Conservation (phyloP, 2,329 filamentous ascomycete genomes). For the Verticillium alfalfae region DNA sequence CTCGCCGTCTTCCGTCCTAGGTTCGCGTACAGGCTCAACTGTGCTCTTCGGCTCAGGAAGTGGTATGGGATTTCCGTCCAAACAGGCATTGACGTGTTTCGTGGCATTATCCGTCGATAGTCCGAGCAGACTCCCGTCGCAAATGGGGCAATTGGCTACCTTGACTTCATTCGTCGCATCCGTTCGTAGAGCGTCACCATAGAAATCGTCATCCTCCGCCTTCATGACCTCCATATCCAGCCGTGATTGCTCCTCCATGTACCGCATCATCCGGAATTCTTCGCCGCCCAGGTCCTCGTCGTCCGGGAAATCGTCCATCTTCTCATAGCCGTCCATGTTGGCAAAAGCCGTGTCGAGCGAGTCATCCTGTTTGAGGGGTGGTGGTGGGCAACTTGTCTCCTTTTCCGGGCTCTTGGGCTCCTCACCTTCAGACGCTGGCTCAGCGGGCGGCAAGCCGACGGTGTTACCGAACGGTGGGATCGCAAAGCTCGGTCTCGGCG, state of each 20-base stretch:
- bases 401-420: slow-evolving; percentile 3
- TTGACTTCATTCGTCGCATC: slow-evolving; percentile 22
- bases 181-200: slow-evolving; percentile 23
- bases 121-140: slow-evolving; percentile 57
- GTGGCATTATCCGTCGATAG: slow-evolving; percentile 63
- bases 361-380: slow-evolving; percentile 21
- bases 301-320: slow-evolving; percentile 52
- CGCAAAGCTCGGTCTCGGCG: neutral
- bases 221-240: slow-evolving; percentile 40
- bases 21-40: slow-evolving; percentile 4
- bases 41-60: slow-evolving; percentile 28
- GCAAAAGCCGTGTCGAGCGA: slow-evolving; percentile 25
- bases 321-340: slow-evolving; percentile 25
- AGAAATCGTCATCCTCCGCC: slow-evolving; percentile 43
- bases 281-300: slow-evolving; percentile 51
- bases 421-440: neutral
- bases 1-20: slow-evolving; percentile 8
- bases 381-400: slow-evolving; percentile 9
- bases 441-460: neutral
- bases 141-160: slow-evolving; percentile 66
- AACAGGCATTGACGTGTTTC: slow-evolving; percentile 84
- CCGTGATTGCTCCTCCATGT: slow-evolving; percentile 70
- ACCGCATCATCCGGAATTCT: slow-evolving; percentile 60
- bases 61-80: slow-evolving; percentile 73
- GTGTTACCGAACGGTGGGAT: neutral